A percentile compares a stretch with the other conserved stretches of the same genome.
phyloP scores from a whole-genome alignment of 2,329 filamentous ascomycete genomes.

The Juglanconis sp. region DNA sequence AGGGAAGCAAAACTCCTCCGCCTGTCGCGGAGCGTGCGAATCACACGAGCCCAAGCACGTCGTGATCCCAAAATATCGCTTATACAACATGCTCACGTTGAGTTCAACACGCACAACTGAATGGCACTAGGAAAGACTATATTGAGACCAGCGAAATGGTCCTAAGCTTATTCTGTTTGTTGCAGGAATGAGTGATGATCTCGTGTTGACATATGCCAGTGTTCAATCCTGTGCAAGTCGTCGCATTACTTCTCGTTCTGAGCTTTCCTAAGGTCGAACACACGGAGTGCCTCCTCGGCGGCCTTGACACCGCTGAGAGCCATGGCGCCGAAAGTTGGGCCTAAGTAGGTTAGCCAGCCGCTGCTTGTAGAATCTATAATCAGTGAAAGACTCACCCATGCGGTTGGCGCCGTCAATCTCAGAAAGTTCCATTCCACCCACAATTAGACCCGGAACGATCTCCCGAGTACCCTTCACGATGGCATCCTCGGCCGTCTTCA shows the following conservation, averaged over 20 bases:
- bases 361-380: constrained; percentile 89
- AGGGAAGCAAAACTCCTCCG: too few relatives aligned
- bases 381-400: constrained; percentile 59
- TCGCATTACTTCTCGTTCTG: constrained; percentile 61
- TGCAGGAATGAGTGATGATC: background rate
- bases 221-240: background rate
- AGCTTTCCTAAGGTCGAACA: constrained; percentile 74
- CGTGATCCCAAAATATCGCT: too few relatives aligned
- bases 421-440: constrained; percentile 92
- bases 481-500: constrained; percentile 86
- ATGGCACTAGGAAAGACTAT: background rate
- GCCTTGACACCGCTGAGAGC: constrained; percentile 84
- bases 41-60: too few relatives aligned
- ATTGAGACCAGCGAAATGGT: background rate
- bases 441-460: constrained; percentile 81
- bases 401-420: constrained; percentile 89
- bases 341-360: constrained; percentile 46
- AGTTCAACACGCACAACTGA: background rate
- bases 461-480: constrained; percentile 91
- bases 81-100: background rate
- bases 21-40: too few relatives aligned
- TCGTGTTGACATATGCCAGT: background rate
- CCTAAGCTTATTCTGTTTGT: background rate
- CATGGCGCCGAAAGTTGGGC: constrained; percentile 86
- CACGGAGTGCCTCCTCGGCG: constrained; percentile 76